Percentiles rank a stretch among this genome's conserved stretches.
These are phyloP conservation scores for Erysiphe pulchra DNA, from an alignment of 2,329 filamentous ascomycete species.

Conservation along the genomic window DNA sequence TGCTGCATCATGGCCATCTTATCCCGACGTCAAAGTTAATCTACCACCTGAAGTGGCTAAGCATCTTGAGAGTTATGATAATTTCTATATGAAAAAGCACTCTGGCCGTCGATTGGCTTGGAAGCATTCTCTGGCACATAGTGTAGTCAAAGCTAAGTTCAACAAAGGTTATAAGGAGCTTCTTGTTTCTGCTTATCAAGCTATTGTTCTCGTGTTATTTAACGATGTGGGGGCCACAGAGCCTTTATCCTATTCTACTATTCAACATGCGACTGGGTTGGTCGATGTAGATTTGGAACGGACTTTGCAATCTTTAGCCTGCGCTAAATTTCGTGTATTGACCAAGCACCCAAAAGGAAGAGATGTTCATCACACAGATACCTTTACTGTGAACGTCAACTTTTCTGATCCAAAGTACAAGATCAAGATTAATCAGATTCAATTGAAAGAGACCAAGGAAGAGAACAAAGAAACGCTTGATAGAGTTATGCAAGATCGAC, in stretches of 20 bases:
- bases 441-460: slow-evolving; percentile 82
- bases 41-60: slow-evolving; percentile 50
- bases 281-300: slow-evolving; percentile 57
- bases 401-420: slow-evolving; percentile 68
- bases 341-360: slow-evolving; percentile 63
- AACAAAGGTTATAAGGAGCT: slow-evolving; percentile 64
- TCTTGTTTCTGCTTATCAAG: slow-evolving; percentile 76
- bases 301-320: slow-evolving; percentile 85
- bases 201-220: slow-evolving; percentile 73
- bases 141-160: slow-evolving; percentile 60
- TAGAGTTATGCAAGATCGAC: slow-evolving; percentile 63
- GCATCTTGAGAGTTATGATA: slow-evolving; percentile 61
- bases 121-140: slow-evolving; percentile 86
- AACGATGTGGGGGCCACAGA: slow-evolving; percentile 37
- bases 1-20: slow-evolving; percentile 76
- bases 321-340: slow-evolving; percentile 65
- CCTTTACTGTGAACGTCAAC: slow-evolving; percentile 52
- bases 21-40: slow-evolving; percentile 46
- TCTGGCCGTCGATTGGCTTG: slow-evolving; percentile 66
- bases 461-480: slow-evolving; percentile 91
- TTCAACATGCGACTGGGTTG: slow-evolving; percentile 49
- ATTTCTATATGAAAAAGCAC: slow-evolving; percentile 73
- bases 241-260: slow-evolving; percentile 43
- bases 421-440: slow-evolving; percentile 97
- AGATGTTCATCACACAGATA: slow-evolving; percentile 55